Evolutionary conservation across 225 moss, liverwort and hornwort genomes (phyloP).

Genomic region (Antitrichia curtipendula): DNA sequence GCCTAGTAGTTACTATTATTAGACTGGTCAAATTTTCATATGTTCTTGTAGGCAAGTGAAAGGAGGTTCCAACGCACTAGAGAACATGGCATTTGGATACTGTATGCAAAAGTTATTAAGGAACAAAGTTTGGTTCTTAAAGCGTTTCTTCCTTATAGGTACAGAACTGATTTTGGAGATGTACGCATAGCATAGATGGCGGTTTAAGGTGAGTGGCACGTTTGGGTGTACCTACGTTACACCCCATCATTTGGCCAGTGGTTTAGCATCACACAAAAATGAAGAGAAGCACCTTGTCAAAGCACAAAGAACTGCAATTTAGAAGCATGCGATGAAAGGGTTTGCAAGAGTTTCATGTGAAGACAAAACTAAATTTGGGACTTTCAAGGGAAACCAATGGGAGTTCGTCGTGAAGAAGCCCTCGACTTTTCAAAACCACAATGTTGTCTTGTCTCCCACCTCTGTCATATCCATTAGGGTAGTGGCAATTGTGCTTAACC

Average conservation of each 20-base stretch:
- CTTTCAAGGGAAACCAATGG: rapidly evolving
- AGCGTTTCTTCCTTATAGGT: too few relatives aligned
- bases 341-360: background rate
- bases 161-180: too few relatives aligned
- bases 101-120: too few relatives aligned
- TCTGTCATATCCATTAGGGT: rapidly evolving
- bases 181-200: too few relatives aligned
- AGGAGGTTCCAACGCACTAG: too few relatives aligned
- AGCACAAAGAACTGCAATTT: background rate
- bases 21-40: too few relatives aligned
- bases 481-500: rapidly evolving
- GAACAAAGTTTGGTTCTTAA: too few relatives aligned
- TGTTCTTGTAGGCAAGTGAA: too few relatives aligned
- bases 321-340: background rate
- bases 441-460: rapidly evolving
- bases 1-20: too few relatives aligned
- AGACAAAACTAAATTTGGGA: rapidly evolving
- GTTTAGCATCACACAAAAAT: background rate
- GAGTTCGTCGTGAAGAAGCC: rapidly evolving
- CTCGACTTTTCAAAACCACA: background rate
- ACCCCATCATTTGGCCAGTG: background rate
- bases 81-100: too few relatives aligned
- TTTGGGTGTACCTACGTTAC: too few relatives aligned
- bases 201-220: too few relatives aligned
- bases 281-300: background rate